phyloP scores from a whole-genome alignment of 306 rosid species.

The Quercus rubra region DNA sequence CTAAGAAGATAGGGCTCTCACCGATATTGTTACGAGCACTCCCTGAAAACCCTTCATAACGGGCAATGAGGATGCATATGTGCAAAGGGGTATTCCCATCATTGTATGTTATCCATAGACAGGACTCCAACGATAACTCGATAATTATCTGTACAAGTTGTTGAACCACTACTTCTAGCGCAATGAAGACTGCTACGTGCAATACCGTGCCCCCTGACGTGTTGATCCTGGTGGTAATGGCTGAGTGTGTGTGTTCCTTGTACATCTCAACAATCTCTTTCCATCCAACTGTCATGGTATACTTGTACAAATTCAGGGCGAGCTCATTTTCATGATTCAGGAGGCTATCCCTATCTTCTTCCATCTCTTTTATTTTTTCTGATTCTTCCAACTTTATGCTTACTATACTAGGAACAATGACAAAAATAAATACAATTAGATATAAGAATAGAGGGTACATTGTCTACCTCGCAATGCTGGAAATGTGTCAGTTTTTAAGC shows the following conservation, averaged over 20 bases:
- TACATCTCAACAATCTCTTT: constrained; percentile 11
- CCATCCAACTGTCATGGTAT: constrained; percentile 39
- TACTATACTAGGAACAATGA: too few species aligned
- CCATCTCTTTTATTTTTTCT: too few species aligned
- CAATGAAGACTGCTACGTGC: constrained; percentile 44
- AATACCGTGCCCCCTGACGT: constrained; percentile 41
- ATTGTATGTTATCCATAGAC: constrained; percentile 2
- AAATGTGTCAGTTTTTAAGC: too few species aligned
- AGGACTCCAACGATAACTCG: not conserved
- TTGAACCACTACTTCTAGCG: constrained; percentile 17
- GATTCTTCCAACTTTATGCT: not conserved
- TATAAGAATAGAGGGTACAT: too few species aligned
- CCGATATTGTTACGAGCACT: constrained; percentile 21
- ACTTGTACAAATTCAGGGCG: not conserved
- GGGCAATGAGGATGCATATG: constrained; percentile 30
- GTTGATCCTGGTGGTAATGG: constrained; percentile 22
- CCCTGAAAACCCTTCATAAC: not conserved
- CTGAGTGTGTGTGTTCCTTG: not conserved
- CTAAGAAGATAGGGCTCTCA: constrained; percentile 54
- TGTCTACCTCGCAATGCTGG: too few species aligned
- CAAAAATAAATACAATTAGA: too few species aligned
- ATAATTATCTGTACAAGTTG: not conserved
- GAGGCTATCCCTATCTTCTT: too few species aligned
- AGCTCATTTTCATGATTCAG: too few species aligned
- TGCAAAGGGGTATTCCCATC: constrained; percentile 36